Evolutionary conservation across 2,329 filamentous ascomycete species (phyloP).

Genomic region (Cladosporium halotolerans): DNA sequence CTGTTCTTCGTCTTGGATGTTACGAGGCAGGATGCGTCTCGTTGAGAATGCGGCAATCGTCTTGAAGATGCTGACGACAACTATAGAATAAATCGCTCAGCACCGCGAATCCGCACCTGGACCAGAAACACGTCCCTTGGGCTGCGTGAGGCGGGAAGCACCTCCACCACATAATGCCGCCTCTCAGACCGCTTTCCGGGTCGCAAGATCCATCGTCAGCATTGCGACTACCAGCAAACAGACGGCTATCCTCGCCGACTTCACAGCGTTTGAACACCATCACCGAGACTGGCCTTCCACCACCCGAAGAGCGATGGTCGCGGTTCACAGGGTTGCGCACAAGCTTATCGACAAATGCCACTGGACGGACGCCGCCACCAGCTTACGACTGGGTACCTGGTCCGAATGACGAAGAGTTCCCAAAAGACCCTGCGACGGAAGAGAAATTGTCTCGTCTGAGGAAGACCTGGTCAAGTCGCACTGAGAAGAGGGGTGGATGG

Average conservation of each 20-base stretch:
- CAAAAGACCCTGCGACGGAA: constrained; percentile 16
- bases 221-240: constrained; percentile 14
- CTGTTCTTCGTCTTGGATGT: too few species aligned
- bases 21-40: too few species aligned
- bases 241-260: constrained; percentile 14
- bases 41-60: too few species aligned
- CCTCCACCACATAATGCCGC: too few species aligned
- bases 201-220: constrained; percentile 4
- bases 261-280: constrained; percentile 16
- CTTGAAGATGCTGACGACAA: too few species aligned
- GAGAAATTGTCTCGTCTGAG: constrained; percentile 25
- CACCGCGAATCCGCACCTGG: too few species aligned
- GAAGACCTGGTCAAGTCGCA: constrained; percentile 11
- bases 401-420: constrained; percentile 12
- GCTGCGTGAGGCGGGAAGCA: too few species aligned
- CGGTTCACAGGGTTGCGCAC: not conserved
- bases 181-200: not conserved
- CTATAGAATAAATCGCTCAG: too few species aligned
- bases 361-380: constrained; percentile 20
- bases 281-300: constrained; percentile 13
- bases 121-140: too few species aligned
- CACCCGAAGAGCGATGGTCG: not conserved
- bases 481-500: constrained; percentile 32
- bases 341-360: constrained; percentile 10
- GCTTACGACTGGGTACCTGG: constrained; percentile 23